These are phyloP conservation scores for Closterium sp. DNA, from an alignment of 139 green algal species.

Conservation along the genomic window DNA sequence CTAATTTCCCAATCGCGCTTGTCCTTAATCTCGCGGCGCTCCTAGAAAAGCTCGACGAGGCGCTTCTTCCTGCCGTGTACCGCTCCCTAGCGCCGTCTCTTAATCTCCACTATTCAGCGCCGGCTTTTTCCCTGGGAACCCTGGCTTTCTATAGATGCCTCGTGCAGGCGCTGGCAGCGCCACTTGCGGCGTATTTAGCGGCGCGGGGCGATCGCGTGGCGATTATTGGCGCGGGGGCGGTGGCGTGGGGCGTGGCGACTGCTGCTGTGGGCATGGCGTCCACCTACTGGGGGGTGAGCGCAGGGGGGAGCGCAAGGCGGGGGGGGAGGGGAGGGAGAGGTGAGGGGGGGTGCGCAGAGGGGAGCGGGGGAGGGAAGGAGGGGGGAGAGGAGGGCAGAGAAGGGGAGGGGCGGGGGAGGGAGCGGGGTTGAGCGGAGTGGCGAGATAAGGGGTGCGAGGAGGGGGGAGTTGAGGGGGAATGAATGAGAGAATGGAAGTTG, in stretches of 20 bases:
- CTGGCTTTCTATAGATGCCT: slow-evolving; percentile 36
- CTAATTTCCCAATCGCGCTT: neutral
- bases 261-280: neutral
- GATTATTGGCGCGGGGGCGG: slow-evolving; percentile 26
- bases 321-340: no score
- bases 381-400: neutral
- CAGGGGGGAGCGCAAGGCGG: neutral
- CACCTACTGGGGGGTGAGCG: slow-evolving; percentile 37
- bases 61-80: slow-evolving; percentile 76
- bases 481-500: neutral
- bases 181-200: slow-evolving; percentile 28
- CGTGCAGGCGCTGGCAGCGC: slow-evolving; percentile 37
- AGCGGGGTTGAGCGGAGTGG: neutral
- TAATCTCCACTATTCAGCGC: slow-evolving; percentile 47
- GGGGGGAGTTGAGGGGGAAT: no score
- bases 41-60: slow-evolving; percentile 72
- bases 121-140: slow-evolving; percentile 55
- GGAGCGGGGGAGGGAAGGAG: no score
- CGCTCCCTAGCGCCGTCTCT: slow-evolving; percentile 54
- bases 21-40: slow-evolving; percentile 70
- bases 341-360: no score
- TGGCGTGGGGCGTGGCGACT: slow-evolving; percentile 37
- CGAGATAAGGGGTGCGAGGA: neutral
- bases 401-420: no score
- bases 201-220: neutral